Conservation (phyloP, 202 grass and related monocot species). For the Hordeum pubiflorum region DNA sequence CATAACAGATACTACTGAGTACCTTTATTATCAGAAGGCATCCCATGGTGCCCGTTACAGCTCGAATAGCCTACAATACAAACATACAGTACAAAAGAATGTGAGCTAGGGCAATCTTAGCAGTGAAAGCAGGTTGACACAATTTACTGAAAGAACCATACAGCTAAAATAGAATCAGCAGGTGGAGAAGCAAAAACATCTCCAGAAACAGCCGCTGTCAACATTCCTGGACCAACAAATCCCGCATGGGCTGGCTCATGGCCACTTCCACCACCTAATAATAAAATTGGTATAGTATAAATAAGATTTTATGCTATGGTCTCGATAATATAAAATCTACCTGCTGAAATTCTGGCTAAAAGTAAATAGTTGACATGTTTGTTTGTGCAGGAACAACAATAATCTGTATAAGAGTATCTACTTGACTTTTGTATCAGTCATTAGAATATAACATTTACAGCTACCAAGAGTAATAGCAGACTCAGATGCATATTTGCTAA, state of each 20-base stretch:
- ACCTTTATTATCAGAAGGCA: slow-evolving; percentile 98
- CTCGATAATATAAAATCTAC: slow-evolving; percentile 10
- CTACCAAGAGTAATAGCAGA: background rate
- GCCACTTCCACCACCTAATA: slow-evolving; percentile 86
- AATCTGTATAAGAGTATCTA: background rate
- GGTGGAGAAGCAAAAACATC: slow-evolving; percentile 93
- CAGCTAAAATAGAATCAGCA: slow-evolving; percentile 91
- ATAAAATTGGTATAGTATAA: slow-evolving; percentile 21
- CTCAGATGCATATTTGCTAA: background rate
- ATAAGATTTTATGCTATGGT: slow-evolving; percentile 14
- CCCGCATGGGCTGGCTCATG: slow-evolving; percentile 97
- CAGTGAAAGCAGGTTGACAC: background rate
- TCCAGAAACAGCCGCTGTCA: slow-evolving; percentile 91
- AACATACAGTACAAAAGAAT: slow-evolving; percentile 19
- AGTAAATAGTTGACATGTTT: background rate
- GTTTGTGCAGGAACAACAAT: background rate
- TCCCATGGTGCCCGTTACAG: slow-evolving; percentile 90
- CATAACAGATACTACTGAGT: slow-evolving; percentile 11
- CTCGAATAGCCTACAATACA: slow-evolving; percentile 82
- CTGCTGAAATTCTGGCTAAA: background rate
- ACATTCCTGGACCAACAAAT: slow-evolving; percentile 96
- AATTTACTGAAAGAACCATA: slow-evolving; percentile 38
- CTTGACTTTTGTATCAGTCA: background rate
- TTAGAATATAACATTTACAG: background rate
- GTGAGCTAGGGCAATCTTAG: slow-evolving; percentile 21